Evolutionary conservation across 768 basidiomycete species (phyloP).

Genomic region (Xerocomus spinulosus): DNA sequence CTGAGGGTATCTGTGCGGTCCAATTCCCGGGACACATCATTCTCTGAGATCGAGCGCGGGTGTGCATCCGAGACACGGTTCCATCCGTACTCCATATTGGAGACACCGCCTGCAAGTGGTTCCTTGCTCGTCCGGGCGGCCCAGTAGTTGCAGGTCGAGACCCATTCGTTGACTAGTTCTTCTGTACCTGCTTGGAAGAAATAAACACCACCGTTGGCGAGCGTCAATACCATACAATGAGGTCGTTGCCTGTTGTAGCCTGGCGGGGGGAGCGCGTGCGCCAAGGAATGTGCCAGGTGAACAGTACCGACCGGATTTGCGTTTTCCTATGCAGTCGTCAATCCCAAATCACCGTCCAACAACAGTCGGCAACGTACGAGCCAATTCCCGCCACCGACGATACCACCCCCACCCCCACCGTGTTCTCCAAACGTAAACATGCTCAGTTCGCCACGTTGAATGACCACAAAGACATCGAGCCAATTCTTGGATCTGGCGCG

Average conservation of each 20-base stretch:
- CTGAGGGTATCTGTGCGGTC: conserved; percentile 60
- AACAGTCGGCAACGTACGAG: conserved; percentile 55
- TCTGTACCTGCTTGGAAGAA: conserved; percentile 99
- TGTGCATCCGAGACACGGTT: conserved; percentile 65
- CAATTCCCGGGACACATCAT: conserved; percentile 47
- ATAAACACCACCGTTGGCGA: conserved; percentile 85
- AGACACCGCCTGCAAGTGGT: conserved; percentile 91
- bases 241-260: conserved; percentile 90
- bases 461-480: conserved; percentile 95
- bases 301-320: conserved; percentile 82
- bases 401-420: conserved; percentile 53
- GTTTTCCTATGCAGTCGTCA: conserved; percentile 57
- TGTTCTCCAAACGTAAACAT: conserved; percentile 94
- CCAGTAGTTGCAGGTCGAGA: conserved; percentile 99
- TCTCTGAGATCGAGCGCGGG: conserved; percentile 54
- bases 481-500: conserved; percentile 85
- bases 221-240: conserved; percentile 90
- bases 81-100: conserved; percentile 99
- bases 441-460: conserved; percentile 88
- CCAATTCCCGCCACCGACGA: conserved; percentile 97
- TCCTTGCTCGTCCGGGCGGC: conserved; percentile 93
- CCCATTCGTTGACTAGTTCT: conserved; percentile 98
- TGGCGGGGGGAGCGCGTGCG: conserved; percentile 83
- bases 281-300: conserved; percentile 80
- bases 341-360: conserved; percentile 1